phyloP scores from a whole-genome alignment of 2,329 filamentous ascomycete genomes.

The Aurifilum marmelostoma region DNA sequence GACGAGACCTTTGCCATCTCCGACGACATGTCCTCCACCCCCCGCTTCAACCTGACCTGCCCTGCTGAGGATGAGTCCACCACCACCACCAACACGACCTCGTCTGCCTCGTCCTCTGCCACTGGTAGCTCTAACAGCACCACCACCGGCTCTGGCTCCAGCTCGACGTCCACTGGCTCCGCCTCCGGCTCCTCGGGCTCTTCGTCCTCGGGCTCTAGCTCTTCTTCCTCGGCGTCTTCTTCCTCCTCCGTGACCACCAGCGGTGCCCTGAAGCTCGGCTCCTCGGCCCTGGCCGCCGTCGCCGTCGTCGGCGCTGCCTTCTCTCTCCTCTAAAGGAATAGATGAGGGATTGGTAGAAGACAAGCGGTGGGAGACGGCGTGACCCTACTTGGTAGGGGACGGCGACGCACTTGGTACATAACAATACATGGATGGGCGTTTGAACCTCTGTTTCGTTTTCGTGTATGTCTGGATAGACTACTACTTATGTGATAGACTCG shows the following conservation, averaged over 20 bases:
- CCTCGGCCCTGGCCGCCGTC: constrained; percentile 25
- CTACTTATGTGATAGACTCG: neutral
- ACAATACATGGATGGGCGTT: constrained; percentile 15
- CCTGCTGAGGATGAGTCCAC: constrained; percentile 35
- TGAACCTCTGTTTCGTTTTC: neutral
- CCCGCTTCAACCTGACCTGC: constrained; percentile 68
- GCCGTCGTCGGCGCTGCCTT: constrained; percentile 27
- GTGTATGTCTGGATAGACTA: constrained; percentile 8
- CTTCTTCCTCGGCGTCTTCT: constrained; percentile 7
- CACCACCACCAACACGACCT: constrained; percentile 23
- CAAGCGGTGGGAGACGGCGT: no score
- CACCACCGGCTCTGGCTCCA: constrained; percentile 34
- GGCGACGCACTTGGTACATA: neutral
- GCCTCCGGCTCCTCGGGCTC: constrained; percentile 27
- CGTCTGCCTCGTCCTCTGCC: constrained; percentile 8
- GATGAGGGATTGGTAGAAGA: no score
- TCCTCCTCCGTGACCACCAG: constrained; percentile 21
- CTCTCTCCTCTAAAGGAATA: constrained; percentile 17
- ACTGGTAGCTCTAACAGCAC: constrained; percentile 32
- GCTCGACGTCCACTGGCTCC: constrained; percentile 31
- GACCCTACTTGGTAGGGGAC: neutral
- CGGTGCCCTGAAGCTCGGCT: constrained; percentile 26
- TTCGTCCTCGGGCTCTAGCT: constrained; percentile 6
- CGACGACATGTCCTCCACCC: constrained; percentile 54
- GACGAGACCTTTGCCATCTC: constrained; percentile 74